Evolutionary conservation across 73 alveolate species (phyloP).

Genomic region (Blepharisma stoltei): DNA sequence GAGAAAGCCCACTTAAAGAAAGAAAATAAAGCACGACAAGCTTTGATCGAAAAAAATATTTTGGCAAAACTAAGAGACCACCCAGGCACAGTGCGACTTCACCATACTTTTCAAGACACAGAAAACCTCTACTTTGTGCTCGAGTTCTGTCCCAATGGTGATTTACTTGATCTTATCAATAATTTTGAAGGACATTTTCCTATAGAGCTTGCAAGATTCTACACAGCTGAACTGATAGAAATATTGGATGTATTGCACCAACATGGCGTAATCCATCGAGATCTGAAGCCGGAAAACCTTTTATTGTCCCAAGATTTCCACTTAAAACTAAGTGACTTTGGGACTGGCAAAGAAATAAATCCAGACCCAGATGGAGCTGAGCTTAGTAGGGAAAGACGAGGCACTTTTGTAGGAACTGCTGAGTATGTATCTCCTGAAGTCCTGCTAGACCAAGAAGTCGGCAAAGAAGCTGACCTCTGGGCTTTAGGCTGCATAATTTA

Average conservation of each 20-base stretch:
- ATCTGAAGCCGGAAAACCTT: slow-evolving; percentile 83
- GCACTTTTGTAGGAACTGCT: slow-evolving; percentile 96
- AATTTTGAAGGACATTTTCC: slow-evolving; percentile 35
- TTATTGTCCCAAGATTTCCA: slow-evolving; percentile 71
- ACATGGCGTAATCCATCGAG: slow-evolving; percentile 76
- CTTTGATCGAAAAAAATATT: slow-evolving; percentile 52
- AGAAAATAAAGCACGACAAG: slow-evolving; percentile 43
- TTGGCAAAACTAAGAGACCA: slow-evolving; percentile 37
- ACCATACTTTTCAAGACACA: slow-evolving; percentile 50
- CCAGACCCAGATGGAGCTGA: slow-evolving; percentile 13
- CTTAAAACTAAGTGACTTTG: slow-evolving; percentile 75
- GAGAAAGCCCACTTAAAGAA: slow-evolving; percentile 28
- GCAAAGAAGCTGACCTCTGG: slow-evolving; percentile 91
- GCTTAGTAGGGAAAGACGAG: slow-evolving; percentile 54
- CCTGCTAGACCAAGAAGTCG: slow-evolving; percentile 75
- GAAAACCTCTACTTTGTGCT: slow-evolving; percentile 56
- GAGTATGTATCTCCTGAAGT: slow-evolving; percentile 98
- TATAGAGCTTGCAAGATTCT: slow-evolving; percentile 51
- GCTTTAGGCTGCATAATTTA: slow-evolving; percentile 90
- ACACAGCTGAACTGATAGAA: slow-evolving; percentile 77
- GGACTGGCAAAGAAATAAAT: slow-evolving; percentile 53
- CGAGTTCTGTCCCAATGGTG: slow-evolving; percentile 58
- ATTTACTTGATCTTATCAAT: slow-evolving; percentile 34
- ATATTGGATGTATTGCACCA: slow-evolving; percentile 65
- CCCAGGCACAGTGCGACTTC: slow-evolving; percentile 51